These are phyloP conservation scores for Lasiosphaeris hirsuta DNA, from an alignment of 495 filamentous ascomycete species.

Conservation along the genomic window DNA sequence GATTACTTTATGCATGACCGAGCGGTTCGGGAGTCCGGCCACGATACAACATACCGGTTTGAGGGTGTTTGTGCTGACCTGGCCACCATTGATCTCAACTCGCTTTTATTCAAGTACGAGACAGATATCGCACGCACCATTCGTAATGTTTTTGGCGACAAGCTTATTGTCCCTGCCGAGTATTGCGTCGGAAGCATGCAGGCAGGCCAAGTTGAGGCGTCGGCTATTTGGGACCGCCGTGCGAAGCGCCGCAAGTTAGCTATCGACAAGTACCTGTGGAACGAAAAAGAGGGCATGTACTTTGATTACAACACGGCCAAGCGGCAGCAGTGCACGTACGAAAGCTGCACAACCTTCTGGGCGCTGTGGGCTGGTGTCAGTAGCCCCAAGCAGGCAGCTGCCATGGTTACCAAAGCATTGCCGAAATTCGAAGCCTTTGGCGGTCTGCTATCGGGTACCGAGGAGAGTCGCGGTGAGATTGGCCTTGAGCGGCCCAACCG, in stretches of 20 bases:
- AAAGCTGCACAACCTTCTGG: conserved; percentile 92
- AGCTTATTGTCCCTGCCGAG: conserved; percentile 70
- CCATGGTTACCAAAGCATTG: conserved; percentile 70
- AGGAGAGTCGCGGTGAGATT: conserved; percentile 76
- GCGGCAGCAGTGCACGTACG: conserved; percentile 71
- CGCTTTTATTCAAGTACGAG: conserved; percentile 93
- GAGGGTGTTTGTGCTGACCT: conserved; percentile 84
- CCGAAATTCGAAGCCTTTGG: conserved; percentile 84
- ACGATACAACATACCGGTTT: conserved; percentile 91
- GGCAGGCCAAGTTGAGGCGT: conserved; percentile 66
- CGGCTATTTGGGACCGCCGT: conserved; percentile 82
- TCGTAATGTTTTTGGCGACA: conserved; percentile 74
- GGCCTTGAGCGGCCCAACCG: conserved; percentile 82
- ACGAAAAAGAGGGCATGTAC: conserved; percentile 86
- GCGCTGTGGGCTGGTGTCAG: conserved; percentile 90
- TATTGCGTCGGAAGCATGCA: conserved; percentile 61
- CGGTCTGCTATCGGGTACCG: conserved; percentile 84
- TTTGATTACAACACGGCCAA: conserved; percentile 92
- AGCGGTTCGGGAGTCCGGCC: conserved; percentile 92
- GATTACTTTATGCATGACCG: conserved; percentile 95
- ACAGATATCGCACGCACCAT: conserved; percentile 83
- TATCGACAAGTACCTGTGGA: conserved; percentile 90
- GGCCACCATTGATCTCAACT: conserved; percentile 92
- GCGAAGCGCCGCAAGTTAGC: conserved; percentile 71
- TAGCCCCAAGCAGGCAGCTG: conserved; percentile 71